phyloP scores from a whole-genome alignment of 441 rosid species.

The Pelargonium cotyledonis region DNA sequence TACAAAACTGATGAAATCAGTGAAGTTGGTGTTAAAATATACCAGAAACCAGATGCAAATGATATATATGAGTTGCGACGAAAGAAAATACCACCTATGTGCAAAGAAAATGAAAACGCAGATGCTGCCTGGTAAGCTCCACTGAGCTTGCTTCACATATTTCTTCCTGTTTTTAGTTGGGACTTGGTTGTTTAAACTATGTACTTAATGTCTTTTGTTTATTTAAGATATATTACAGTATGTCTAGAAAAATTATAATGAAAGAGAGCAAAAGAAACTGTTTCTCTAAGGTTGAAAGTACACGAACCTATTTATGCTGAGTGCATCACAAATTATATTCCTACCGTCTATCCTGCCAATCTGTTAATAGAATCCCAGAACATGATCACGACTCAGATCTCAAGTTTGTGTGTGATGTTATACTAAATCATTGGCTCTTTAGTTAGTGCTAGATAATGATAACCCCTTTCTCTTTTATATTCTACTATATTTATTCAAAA shows the following conservation, averaged over 20 bases:
- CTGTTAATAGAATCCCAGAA: not conserved
- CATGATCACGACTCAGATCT: not conserved
- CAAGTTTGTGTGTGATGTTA: not conserved
- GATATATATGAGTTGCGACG: constrained; percentile 69
- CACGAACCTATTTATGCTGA: not conserved
- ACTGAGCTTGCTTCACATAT: not conserved
- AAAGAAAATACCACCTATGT: constrained; percentile 62
- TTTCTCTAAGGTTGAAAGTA: not conserved
- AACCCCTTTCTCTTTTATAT: not conserved
- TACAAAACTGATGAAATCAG: constrained; percentile 54
- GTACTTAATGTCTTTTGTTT: not conserved
- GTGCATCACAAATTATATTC: not conserved
- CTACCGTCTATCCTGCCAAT: not conserved
- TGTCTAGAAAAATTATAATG: too few species aligned
- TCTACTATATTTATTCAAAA: not conserved
- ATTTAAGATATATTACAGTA: not conserved
- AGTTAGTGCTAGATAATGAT: not conserved
- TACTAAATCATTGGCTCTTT: not conserved
- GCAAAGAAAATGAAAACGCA: constrained; percentile 18
- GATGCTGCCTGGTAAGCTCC: constrained; percentile 4
- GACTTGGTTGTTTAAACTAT: not conserved
- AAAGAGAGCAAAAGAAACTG: not conserved
- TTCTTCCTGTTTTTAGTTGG: constrained; percentile 1
- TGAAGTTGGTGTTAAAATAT: constrained; percentile 66
- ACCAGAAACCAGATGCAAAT: constrained; percentile 66